A percentile compares a stretch with the other conserved stretches of the same genome.
phyloP scores from a whole-genome alignment of 208 protist genomes.

The Leptomonas seymouri region DNA sequence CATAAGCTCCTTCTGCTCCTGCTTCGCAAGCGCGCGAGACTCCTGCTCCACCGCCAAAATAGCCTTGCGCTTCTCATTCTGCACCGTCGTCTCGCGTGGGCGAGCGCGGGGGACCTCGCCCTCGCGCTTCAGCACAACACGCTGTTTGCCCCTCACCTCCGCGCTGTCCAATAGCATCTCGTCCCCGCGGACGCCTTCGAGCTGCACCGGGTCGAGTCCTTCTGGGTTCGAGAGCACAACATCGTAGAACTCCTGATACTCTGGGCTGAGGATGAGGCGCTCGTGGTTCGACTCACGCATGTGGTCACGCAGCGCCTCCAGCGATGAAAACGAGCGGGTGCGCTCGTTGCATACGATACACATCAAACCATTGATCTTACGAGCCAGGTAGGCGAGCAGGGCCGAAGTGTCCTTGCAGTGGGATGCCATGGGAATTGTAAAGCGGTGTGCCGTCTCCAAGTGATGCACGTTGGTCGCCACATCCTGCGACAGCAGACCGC shows the following conservation, averaged over 20 bases:
- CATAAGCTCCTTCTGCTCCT: conserved; percentile 74
- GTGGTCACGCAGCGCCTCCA: conserved; percentile 84
- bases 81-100: conserved; percentile 60
- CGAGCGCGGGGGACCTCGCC: conserved; percentile 67
- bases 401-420: conserved; percentile 69
- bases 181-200: conserved; percentile 47
- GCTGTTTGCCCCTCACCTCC: conserved; percentile 30
- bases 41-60: conserved; percentile 66
- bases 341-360: conserved; percentile 90
- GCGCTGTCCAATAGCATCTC: conserved; percentile 47
- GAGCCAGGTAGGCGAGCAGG: conserved; percentile 79
- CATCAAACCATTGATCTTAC: conserved; percentile 88
- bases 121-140: conserved; percentile 64
- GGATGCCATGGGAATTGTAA: conserved; percentile 69
- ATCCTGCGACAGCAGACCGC: conserved; percentile 54
- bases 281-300: conserved; percentile 88
- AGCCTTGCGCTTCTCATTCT: conserved; percentile 53
- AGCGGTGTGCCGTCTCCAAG: conserved; percentile 63
- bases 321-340: conserved; percentile 64
- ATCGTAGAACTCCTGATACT: conserved; percentile 89
- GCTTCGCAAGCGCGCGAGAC: conserved; percentile 50
- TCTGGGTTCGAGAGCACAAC: conserved; percentile 67
- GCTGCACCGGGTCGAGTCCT: conserved; percentile 36
- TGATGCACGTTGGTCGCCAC: conserved; percentile 71
- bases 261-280: conserved; percentile 67